Percentiles rank a stretch among this genome's conserved stretches.
phyloP scores from a whole-genome alignment of 352 stramenopile species.

The Globisporangium ultimum region DNA sequence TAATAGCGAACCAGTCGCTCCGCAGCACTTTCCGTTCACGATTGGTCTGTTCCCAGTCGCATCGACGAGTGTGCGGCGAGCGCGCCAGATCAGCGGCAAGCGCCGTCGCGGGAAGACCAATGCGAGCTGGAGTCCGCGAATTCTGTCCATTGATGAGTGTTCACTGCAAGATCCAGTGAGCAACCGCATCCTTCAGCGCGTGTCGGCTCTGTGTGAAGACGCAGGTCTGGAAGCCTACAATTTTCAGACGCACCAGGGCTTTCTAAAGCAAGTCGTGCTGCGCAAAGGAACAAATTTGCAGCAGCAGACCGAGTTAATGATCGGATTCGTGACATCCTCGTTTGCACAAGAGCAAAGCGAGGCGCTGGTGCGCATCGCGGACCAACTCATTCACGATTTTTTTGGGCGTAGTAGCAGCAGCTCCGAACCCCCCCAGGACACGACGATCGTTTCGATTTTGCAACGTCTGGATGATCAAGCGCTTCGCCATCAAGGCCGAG shows the following conservation, averaged over 20 bases:
- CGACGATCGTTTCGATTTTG: constrained; percentile 52
- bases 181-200: constrained; percentile 38
- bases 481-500: constrained; percentile 30
- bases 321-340: constrained; percentile 58
- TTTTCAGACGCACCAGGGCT: constrained; percentile 50
- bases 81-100: constrained; percentile 31
- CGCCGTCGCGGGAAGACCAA: constrained; percentile 24
- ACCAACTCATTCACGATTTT: constrained; percentile 22
- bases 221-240: constrained; percentile 47
- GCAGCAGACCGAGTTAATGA: constrained; percentile 45
- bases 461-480: constrained; percentile 62
- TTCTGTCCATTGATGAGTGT: constrained; percentile 66
- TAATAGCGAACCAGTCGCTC: neutral
- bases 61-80: constrained; percentile 39
- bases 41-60: constrained; percentile 68
- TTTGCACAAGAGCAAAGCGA: constrained; percentile 33
- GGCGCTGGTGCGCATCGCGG: constrained; percentile 28
- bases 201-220: constrained; percentile 28
- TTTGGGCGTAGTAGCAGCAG: constrained; percentile 4
- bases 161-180: constrained; percentile 38
- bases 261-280: constrained; percentile 69
- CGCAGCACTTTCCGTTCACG: constrained; percentile 37
- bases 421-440: neutral
- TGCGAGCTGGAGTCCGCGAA: constrained; percentile 52
- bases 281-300: constrained; percentile 33